A percentile compares a stretch with the other conserved stretches of the same genome.
Evolutionary conservation across 23 red algal genomes (phyloP).

Genomic region (Agarophyton chilense): DNA sequence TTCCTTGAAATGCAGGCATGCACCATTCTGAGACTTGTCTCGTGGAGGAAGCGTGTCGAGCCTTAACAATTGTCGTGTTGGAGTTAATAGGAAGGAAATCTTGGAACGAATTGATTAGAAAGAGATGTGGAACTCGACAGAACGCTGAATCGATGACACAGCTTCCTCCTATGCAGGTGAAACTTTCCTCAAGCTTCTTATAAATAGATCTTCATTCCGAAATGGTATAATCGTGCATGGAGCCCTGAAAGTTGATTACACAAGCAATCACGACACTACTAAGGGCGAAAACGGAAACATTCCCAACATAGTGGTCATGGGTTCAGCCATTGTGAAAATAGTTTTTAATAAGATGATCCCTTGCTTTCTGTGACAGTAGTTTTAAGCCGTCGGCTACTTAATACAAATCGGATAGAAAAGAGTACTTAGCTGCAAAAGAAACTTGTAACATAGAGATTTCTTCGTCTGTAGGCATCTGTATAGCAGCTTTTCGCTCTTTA

Average conservation of each 20-base stretch:
- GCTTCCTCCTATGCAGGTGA: not conserved
- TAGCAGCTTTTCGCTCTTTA: not conserved
- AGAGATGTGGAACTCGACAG: not conserved
- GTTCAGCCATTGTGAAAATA: slow-evolving; percentile 38
- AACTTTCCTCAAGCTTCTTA: not conserved
- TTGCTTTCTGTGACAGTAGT: not conserved
- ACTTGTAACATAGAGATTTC: not conserved
- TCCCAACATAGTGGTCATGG: slow-evolving; percentile 5
- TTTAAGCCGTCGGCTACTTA: slow-evolving; percentile 18
- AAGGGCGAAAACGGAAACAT: slow-evolving; percentile 13
- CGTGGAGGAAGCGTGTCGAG: not conserved
- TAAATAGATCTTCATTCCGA: not conserved
- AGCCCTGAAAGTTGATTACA: slow-evolving; percentile 13
- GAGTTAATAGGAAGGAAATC: not conserved
- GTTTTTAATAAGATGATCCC: not conserved
- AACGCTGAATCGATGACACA: slow-evolving; percentile 15
- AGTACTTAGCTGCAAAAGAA: not conserved
- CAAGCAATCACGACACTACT: not conserved
- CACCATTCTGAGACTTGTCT: not conserved
- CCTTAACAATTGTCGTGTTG: too few relatives aligned
- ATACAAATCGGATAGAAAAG: not conserved
- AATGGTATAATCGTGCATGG: slow-evolving; percentile 11
- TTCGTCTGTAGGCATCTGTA: not conserved
- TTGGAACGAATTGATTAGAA: slow-evolving; percentile 17
- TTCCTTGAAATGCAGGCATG: not conserved